Evolutionary conservation across 805 yeast species (phyloP), one percentile per base, ranked within the genome.

Genomic region (Suhomyces vadensis): DNA sequence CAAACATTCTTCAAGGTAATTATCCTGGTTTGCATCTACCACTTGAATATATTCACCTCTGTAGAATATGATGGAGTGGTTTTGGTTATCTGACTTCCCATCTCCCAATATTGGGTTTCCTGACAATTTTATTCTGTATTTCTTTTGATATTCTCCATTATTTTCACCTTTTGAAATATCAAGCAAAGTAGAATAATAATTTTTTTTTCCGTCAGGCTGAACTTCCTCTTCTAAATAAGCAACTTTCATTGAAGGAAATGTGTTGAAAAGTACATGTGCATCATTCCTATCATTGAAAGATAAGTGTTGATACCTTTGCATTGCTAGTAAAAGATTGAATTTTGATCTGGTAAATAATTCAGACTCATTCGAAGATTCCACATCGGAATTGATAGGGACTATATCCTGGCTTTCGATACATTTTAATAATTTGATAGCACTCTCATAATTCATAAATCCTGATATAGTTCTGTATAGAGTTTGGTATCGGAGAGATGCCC

Each of bases 81-180:
- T 92, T 66, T 92, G 98, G 62, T 92, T 92, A 62, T 92, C 98
- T 11, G 97, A 84, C 62, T 92, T 92, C 26, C 98, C 98, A 65
- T 92, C 98, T 21, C 98, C 98, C 36, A 91, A 70, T 41, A 92
- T 92, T 9, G 98, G 98, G 65, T 92, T 85, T 11, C 98, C 98
- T 2, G 96, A 86, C 10, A 92, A 73, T 55, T 77, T 80, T n/a
- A 92, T 73, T 49, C 84, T 78, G 63, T 65, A 76, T 74, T 73
- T 47, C 24, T 54, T 58, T 10, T 46, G n/a, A 20, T 48, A 53
- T 6, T 71, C 73, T 35, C 85, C 77, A 54, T 69, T 76, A 0
- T 83, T 85, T 55, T 80, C 82, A 39, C 81, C 79, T 3, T 37
- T 19, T 0, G 54, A 39, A 6, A 53, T 43, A 41, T 64, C 65